Conservation (phyloP, 176 grass and related monocot genomes). For the sorghum (Sorghum bicolor) region DNA sequence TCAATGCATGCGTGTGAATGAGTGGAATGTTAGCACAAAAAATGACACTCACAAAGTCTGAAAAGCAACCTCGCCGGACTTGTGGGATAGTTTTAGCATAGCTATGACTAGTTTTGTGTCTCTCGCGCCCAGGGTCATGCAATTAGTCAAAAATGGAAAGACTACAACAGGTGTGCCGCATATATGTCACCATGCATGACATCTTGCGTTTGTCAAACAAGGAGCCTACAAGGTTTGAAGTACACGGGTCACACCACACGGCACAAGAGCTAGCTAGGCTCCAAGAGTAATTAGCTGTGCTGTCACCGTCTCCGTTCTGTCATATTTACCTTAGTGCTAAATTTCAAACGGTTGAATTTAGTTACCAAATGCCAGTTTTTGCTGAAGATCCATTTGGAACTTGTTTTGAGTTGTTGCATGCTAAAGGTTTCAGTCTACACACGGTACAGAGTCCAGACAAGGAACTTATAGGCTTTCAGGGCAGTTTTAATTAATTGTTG, state of each 20-base stretch:
- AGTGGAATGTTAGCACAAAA: too few species aligned
- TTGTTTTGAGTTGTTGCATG: background rate
- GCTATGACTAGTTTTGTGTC: background rate
- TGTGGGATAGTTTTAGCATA: background rate
- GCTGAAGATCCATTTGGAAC: background rate
- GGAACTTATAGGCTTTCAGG: background rate
- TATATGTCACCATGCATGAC: background rate
- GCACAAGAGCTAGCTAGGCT: slow-evolving; percentile 29
- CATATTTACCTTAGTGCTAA: background rate
- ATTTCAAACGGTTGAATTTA: slow-evolving; percentile 18
- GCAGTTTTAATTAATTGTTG: background rate
- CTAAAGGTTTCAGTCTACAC: background rate
- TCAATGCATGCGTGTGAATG: too few species aligned
- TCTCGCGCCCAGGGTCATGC: background rate
- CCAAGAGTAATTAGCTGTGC: slow-evolving; percentile 10
- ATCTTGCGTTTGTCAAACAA: slow-evolving; percentile 25
- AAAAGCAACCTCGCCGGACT: too few species aligned
- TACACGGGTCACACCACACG: background rate
- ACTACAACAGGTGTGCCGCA: background rate
- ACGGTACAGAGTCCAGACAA: background rate
- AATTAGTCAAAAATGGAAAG: background rate
- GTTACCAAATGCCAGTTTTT: background rate
- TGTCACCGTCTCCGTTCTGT: background rate
- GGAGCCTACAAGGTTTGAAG: slow-evolving; percentile 10
- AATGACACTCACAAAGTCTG: too few species aligned